Evolutionary conservation across 1,284 basidiomycete species (phyloP).

Genomic region (Sanghuangporus sanghuang): DNA sequence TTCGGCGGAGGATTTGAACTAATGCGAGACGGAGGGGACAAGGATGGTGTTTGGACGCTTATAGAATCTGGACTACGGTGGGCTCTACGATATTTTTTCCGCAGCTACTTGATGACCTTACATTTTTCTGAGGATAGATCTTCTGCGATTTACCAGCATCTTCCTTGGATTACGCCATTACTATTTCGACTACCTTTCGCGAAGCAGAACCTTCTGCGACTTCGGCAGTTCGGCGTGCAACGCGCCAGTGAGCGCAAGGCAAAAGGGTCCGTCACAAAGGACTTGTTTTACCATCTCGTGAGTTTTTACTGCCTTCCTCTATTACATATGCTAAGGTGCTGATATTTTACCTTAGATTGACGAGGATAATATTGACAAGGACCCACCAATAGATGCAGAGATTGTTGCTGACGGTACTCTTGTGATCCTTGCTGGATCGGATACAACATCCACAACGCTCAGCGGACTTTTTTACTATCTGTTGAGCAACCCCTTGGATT

Average conservation of each 20-base stretch:
- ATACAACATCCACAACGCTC: slow-evolving; percentile 31
- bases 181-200: neutral
- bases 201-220: neutral
- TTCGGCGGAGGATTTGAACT: slow-evolving; percentile 28
- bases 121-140: neutral
- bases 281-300: slow-evolving; percentile 37
- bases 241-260: neutral
- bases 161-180: slow-evolving; percentile 10
- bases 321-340: neutral
- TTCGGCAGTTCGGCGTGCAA: neutral
- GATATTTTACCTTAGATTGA: slow-evolving; percentile 23
- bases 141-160: slow-evolving; percentile 5
- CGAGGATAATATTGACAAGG: slow-evolving; percentile 25
- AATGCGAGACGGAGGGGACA: slow-evolving; percentile 24
- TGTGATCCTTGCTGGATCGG: slow-evolving; percentile 34
- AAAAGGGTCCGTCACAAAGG: slow-evolving; percentile 28
- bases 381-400: slow-evolving; percentile 21
- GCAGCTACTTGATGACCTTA: neutral
- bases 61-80: slow-evolving; percentile 4
- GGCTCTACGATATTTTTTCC: neutral
- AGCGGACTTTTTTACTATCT: slow-evolving; percentile 29
- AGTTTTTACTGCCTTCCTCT: neutral
- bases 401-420: slow-evolving; percentile 30
- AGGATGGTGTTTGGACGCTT: slow-evolving; percentile 4
- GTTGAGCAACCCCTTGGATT: slow-evolving; percentile 26